Base-by-base conservation (phyloP, 805 yeast genomes). In the Wickerhamomyces bisporus region DNA sequence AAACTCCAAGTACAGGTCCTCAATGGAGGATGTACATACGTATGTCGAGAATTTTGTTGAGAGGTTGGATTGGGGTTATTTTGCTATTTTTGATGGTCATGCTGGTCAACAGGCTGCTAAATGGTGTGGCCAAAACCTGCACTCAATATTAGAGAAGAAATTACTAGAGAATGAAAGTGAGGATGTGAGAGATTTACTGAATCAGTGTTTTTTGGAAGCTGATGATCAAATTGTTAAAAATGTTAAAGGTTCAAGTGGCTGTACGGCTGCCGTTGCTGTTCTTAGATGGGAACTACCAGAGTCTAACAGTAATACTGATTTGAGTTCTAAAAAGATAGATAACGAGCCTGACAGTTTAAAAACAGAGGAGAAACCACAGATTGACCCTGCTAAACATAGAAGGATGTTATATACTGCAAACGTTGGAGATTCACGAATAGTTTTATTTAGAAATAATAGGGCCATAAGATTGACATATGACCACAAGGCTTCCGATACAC, bases 21-120 rank as follows among this genome's bases (percentile, higher is more conserved):
- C 88, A 21, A 91, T 91, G 98, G 98, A 91, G 58, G 98, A 91
- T 59, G 93, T 91, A 7, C 98, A 91, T 59, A 85, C 94, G 0
- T 86, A 84, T 52, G 87, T 88, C 28, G 88, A 93, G 48, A 88
- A 89, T 65, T 89, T 85, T 66, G 93, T 89, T n/a, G 95, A 86
- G 49, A 61, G 87, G 40, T 66, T 83, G 23, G 96, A 88, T 58
- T 84, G 95, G 83, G 98, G 96, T 2, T 91, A 86, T 57, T 88
- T 91, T 71, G 98, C 94, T 14, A 73, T 91, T 1, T 91, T 88
- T 62, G 98, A 91, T 61, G 98, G 98, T 10, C 98, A 91, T 63
- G 98, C 98, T 2, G 98, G 98, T 17, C 79, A 79, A 39, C 86
- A 79, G 48, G 82, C 95, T 8, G 95, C 98, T 2, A 77, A 91